Evolutionary conservation across 148 eudicot genomes (phyloP).

Genomic region (Amaranthus cruentus): DNA sequence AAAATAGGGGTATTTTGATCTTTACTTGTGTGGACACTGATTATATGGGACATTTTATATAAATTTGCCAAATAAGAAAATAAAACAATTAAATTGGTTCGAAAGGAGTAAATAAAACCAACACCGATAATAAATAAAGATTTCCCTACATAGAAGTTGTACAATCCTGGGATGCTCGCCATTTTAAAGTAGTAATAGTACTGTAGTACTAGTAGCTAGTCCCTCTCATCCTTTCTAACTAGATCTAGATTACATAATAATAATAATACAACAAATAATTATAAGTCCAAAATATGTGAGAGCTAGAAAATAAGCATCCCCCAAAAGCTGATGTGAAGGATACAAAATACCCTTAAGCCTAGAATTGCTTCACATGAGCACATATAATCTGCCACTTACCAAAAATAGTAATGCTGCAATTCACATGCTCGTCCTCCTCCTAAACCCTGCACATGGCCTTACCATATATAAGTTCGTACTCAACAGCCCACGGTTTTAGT

Average conservation of each 20-base stretch:
- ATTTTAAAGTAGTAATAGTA: background rate
- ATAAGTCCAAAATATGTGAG: constrained; percentile 3
- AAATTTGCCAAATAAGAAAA: no score
- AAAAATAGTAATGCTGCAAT: constrained; percentile 5
- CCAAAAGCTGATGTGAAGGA: background rate
- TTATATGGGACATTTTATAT: no score
- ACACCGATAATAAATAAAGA: background rate
- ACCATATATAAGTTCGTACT: background rate
- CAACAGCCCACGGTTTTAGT: constrained; percentile 1
- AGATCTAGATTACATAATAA: constrained; percentile 23
- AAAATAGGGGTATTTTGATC: no score
- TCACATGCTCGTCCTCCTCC: constrained; percentile 10
- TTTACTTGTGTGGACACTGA: no score
- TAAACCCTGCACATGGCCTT: constrained; percentile 12
- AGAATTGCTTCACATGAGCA: background rate
- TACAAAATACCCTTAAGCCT: constrained; percentile 18
- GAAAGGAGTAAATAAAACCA: no score
- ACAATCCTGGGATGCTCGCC: constrained; percentile 17
- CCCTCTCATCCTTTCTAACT: constrained; percentile 18
- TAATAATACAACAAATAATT: constrained; percentile 2
- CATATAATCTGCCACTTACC: background rate
- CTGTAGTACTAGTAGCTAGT: constrained; percentile 1
- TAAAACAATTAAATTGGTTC: no score
- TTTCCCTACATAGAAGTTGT: constrained; percentile 9
- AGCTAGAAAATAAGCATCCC: constrained; percentile 14